Evolutionary conservation across 1,284 basidiomycete genomes (phyloP), one percentile per base, ranked within the genome.

Genomic region (Papiliotrema flavescens): DNA sequence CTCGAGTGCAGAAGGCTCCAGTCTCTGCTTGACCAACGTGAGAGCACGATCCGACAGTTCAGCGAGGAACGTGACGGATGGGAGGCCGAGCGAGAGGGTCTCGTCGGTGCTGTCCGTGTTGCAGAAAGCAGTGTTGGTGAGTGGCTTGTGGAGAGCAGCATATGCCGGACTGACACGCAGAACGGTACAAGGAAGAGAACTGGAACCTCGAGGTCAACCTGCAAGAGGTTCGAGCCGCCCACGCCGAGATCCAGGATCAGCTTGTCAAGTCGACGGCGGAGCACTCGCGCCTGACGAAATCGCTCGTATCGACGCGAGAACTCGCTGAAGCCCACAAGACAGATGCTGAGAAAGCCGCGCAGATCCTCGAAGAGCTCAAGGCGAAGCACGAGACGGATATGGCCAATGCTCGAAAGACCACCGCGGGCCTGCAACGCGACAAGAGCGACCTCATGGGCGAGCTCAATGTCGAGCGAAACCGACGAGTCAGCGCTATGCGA

Each of bases 191-290:
- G 79, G 92, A 97, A 76, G 92, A 95, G 78, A 97, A 96, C 74
- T 98, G 95, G 95, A 94, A 97, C 71, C 86, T 98, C 60, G 93
- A 98, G 79, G 90, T 97, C 46, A 84, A 84, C 22, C 81, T 93
- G 28, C 94, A 98, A 73, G 92, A 97, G 60, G 81, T 95, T 23
- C 85, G 87, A 40, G 78, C 84, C 0, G 84, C 89, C 63, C 80
- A 89, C 39, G 71, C 81, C 39, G 85, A 89, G 49, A 81, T 85
- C 1, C 86, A 89, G 59, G 76, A 83, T 8, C 80, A 84, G 23
- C 78, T 83, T 13, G 82, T 83, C 61, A 87, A 89, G 54, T 80
- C 89, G 17, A 90, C 95, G 67, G 78, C 83, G 39, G 95, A 98
- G 65, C 85, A 88, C 60, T 87, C 89, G 66, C 85, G 89, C 1